Evolutionary conservation across 345 rosid genomes (phyloP).

Genomic region (Salix viminalis): DNA sequence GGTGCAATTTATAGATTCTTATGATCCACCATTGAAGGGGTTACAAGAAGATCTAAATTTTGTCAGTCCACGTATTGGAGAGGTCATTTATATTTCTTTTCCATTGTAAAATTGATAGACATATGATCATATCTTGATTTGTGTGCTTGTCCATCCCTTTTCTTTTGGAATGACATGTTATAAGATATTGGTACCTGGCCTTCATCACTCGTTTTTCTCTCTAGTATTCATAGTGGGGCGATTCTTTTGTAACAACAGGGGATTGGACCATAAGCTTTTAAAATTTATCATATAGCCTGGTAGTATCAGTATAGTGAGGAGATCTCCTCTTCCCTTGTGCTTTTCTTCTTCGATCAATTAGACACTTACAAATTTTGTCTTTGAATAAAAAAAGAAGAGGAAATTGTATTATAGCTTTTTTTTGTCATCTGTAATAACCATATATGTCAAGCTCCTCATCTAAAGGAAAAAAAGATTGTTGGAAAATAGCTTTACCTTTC

Average conservation of each 20-base stretch:
- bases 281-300: background rate
- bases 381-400: background rate
- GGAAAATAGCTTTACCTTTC: background rate
- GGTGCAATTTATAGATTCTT: slow-evolving; percentile 93
- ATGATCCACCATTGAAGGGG: slow-evolving; percentile 96
- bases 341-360: background rate
- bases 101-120: background rate
- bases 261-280: background rate
- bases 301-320: background rate
- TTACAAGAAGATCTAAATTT: slow-evolving; percentile 96
- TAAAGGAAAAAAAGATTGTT: background rate
- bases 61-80: slow-evolving; percentile 98
- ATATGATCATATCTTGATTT: background rate
- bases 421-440: background rate
- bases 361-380: background rate
- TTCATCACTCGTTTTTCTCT: background rate
- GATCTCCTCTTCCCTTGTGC: background rate
- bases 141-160: background rate
- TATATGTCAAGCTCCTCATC: background rate
- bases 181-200: background rate
- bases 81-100: slow-evolving; percentile 49
- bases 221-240: background rate
- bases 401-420: background rate
- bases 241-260: background rate
- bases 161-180: background rate